These are phyloP conservation scores for Pythium aquatile DNA, from an alignment of 352 stramenopile species.

Conservation along the genomic window DNA sequence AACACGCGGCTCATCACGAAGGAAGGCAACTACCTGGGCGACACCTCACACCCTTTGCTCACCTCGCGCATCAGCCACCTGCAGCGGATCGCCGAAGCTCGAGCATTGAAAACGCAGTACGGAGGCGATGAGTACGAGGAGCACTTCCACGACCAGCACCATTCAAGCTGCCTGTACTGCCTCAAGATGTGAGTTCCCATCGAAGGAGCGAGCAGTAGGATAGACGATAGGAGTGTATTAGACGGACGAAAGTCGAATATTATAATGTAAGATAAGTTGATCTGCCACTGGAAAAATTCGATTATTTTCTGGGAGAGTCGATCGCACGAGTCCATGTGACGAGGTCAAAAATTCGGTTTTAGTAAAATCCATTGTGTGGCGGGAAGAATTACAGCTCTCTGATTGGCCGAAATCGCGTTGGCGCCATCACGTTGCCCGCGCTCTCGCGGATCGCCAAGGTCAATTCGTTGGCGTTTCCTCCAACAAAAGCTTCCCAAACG, in stretches of 20 bases:
- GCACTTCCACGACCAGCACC: slow-evolving; percentile 7
- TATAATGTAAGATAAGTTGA: slow-evolving; percentile 7
- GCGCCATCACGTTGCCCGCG: slow-evolving; percentile 13
- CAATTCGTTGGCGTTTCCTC: not conserved
- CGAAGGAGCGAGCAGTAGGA: slow-evolving; percentile 1
- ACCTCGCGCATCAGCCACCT: slow-evolving; percentile 74
- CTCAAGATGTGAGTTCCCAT: slow-evolving; percentile 23
- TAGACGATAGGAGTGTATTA: slow-evolving; percentile 9
- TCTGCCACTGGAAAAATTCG: not conserved
- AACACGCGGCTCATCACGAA: slow-evolving; percentile 75
- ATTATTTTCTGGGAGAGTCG: not conserved
- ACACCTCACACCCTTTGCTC: slow-evolving; percentile 72
- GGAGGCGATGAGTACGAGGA: not conserved
- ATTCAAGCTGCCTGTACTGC: slow-evolving; percentile 34
- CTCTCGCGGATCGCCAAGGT: slow-evolving; percentile 21
- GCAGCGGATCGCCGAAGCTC: slow-evolving; percentile 38
- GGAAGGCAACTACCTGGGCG: slow-evolving; percentile 77
- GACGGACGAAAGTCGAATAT: slow-evolving; percentile 1
- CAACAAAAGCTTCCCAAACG: not conserved
- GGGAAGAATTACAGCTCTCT: not conserved
- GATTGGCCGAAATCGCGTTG: slow-evolving; percentile 16
- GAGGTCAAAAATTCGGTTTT: not conserved
- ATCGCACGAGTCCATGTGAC: not conserved
- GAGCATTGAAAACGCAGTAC: not conserved
- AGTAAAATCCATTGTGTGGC: not conserved